A percentile compares a stretch with the other conserved stretches of the same genome.
Evolutionary conservation across 495 filamentous ascomycete species (phyloP).

Genomic region (Tuber microsphaerosporum): DNA sequence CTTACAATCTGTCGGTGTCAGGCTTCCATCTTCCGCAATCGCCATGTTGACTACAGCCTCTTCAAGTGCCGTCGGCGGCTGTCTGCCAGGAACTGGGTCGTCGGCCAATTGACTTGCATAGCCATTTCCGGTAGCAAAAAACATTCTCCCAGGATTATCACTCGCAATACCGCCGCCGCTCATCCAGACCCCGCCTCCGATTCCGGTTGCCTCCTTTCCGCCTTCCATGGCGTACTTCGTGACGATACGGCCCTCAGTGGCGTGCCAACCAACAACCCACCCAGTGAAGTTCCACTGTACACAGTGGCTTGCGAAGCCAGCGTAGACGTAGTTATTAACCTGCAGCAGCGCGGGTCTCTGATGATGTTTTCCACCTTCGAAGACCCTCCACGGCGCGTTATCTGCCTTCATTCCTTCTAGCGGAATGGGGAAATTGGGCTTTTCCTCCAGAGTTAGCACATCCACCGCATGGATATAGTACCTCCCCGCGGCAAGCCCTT

Average conservation of each 20-base stretch:
- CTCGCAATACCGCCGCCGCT: conserved; percentile 41
- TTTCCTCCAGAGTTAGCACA: conserved; percentile 43
- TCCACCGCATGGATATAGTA: conserved; percentile 46
- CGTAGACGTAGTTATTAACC: conserved; percentile 45
- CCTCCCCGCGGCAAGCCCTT: conserved; percentile 40
- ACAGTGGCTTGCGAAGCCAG: conserved; percentile 48
- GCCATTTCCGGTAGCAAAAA: conserved; percentile 42
- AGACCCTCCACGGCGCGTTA: conserved; percentile 46
- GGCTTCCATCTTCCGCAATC: conserved; percentile 39
- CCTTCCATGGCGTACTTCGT: conserved; percentile 45
- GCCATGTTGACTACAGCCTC: conserved; percentile 44
- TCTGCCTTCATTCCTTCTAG: conserved; percentile 44
- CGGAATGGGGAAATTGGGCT: conserved; percentile 43
- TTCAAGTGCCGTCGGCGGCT: conserved; percentile 42
- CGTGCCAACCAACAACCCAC: conserved; percentile 48
- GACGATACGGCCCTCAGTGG: conserved; percentile 44
- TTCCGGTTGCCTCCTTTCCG: conserved; percentile 35
- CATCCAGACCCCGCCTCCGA: conserved; percentile 43
- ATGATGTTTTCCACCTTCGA: conserved; percentile 46
- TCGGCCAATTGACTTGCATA: conserved; percentile 42
- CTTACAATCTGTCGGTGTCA: conserved; percentile 39
- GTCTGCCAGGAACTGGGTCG: conserved; percentile 40
- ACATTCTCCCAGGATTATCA: conserved; percentile 42
- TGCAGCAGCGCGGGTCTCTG: conserved; percentile 46
- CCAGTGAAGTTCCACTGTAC: conserved; percentile 50